phyloP scores from a whole-genome alignment of 129 eudicot genomes.

The Scalesia atractyloides region DNA sequence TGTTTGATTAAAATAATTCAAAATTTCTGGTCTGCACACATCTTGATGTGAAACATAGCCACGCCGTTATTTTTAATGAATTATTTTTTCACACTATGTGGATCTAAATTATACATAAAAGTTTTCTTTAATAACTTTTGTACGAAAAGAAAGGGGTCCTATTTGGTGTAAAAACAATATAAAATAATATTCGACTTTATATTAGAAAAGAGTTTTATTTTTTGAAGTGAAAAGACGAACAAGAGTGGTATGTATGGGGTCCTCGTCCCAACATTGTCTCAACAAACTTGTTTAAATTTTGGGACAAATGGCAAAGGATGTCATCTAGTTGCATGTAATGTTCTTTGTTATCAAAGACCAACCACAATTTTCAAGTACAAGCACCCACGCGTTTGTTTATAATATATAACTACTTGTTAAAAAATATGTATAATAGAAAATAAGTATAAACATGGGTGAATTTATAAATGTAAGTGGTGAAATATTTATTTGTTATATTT shows the following conservation, averaged over 20 bases:
- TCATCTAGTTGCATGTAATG: conserved; percentile 4
- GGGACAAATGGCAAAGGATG: conserved; percentile 9
- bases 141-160: not conserved
- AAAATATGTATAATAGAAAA: not conserved
- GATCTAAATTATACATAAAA: not conserved
- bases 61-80: conserved; percentile 35
- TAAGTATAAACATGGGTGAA: not conserved
- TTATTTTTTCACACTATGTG: conserved; percentile 1
- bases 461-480: too few relatives aligned
- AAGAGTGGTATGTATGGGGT: conserved; percentile 3
- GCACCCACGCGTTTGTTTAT: not conserved
- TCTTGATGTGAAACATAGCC: conserved; percentile 41
- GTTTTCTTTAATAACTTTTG: not conserved
- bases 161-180: not conserved
- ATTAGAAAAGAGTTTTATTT: not conserved
- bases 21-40: conserved; percentile 24
- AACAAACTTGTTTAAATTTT: not conserved
- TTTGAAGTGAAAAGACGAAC: not conserved
- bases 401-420: not conserved
- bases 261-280: not conserved
- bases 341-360: not conserved
- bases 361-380: not conserved
- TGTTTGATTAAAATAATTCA: conserved; percentile 30
- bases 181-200: too few relatives aligned
- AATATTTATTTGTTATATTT: too few relatives aligned